phyloP scores from a whole-genome alignment of 2,329 filamentous ascomycete species.

The Macrophomina pseudophaseolina region DNA sequence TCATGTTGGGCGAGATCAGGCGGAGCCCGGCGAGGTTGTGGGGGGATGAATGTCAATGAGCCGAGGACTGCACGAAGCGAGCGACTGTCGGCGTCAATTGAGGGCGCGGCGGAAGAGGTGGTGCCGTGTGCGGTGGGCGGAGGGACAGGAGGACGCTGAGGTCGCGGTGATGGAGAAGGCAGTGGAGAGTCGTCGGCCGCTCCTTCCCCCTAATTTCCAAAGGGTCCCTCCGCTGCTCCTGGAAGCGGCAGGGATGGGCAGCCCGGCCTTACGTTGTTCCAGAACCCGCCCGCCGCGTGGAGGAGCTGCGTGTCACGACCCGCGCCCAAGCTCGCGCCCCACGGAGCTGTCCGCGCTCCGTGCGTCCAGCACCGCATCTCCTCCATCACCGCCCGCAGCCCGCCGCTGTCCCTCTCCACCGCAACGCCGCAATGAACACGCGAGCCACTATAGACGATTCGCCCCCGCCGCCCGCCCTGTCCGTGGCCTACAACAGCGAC shows the following conservation, averaged over 20 bases:
- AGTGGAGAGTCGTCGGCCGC: constrained; percentile 26
- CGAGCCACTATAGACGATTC: constrained; percentile 82
- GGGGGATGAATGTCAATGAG: constrained; percentile 25
- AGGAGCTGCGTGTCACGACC: constrained; percentile 13
- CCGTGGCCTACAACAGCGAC: constrained; percentile 84
- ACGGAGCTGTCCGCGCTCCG: neutral
- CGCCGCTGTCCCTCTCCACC: neutral
- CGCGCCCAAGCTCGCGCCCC: constrained; percentile 28
- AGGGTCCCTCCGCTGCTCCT: constrained; percentile 26
- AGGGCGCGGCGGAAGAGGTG: constrained; percentile 8
- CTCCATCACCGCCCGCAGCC: neutral
- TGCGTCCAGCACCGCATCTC: neutral
- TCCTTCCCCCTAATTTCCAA: constrained; percentile 29
- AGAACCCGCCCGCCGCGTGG: constrained; percentile 15
- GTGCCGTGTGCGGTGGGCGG: constrained; percentile 14
- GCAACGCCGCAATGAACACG: constrained; percentile 74
- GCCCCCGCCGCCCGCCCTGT: constrained; percentile 75
- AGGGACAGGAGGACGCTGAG: constrained; percentile 24
- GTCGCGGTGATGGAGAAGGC: constrained; percentile 26
- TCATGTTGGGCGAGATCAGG: constrained; percentile 31
- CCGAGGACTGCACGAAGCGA: constrained; percentile 27
- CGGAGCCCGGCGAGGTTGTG: constrained; percentile 17
- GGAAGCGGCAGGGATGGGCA: constrained; percentile 25
- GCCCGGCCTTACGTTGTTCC: constrained; percentile 23
- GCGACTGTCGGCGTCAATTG: constrained; percentile 26